Evolutionary conservation across 768 basidiomycete species (phyloP).

Genomic region (Porpolomopsis calyptriformis): DNA sequence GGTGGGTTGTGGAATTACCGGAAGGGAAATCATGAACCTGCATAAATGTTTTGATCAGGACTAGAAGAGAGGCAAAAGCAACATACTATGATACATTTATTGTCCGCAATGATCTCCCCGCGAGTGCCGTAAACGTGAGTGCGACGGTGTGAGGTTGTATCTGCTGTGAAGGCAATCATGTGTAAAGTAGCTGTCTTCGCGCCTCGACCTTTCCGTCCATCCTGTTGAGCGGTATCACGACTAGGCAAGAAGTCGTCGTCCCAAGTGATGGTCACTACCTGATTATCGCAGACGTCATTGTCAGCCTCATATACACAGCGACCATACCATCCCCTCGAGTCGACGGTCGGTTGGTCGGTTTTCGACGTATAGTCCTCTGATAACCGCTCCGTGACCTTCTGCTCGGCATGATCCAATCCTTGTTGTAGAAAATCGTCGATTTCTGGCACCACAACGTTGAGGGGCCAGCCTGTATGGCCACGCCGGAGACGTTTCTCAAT

Average conservation of each 20-base stretch:
- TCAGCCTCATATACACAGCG: neutral
- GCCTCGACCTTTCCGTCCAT: neutral
- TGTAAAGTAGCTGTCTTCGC: constrained; percentile 2
- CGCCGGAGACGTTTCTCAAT: neutral
- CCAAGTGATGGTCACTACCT: neutral
- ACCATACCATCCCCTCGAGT: constrained; percentile 2
- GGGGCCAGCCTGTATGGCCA: neutral
- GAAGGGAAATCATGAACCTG: constrained; percentile 3
- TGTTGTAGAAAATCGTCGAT: neutral
- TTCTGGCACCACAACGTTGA: neutral
- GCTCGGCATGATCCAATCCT: neutral
- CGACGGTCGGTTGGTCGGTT: neutral
- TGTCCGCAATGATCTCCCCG: constrained; percentile 3
- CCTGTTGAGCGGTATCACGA: neutral
- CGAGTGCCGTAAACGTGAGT: constrained; percentile 1
- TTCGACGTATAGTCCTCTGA: neutral
- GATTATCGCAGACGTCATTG: constrained; percentile 2
- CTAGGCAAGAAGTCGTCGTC: constrained; percentile 1
- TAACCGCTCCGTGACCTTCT: neutral
- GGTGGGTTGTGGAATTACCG: neutral
- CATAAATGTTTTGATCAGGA: too few species aligned
- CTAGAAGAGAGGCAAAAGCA: neutral
- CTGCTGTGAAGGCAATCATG: constrained; percentile 4
- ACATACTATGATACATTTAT: neutral
- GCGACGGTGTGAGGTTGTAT: neutral